Conservation (phyloP, 768 basidiomycete genomes). For the Candolleomyces efflorescens region DNA sequence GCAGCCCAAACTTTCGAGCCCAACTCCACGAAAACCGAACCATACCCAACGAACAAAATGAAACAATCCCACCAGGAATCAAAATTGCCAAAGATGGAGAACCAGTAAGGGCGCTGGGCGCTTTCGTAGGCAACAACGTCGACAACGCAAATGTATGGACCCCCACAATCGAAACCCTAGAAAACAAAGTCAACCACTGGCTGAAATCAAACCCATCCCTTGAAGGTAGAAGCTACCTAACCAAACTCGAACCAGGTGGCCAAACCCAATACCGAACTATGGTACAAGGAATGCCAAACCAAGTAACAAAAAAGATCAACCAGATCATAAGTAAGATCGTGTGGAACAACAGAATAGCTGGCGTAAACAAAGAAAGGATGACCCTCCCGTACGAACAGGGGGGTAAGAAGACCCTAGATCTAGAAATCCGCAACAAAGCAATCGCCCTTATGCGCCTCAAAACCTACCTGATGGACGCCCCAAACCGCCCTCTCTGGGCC, state of each 20-base stretch:
- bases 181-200: neutral
- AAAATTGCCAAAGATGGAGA: constrained; percentile 28
- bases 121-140: constrained; percentile 26
- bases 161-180: constrained; percentile 14
- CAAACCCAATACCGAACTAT: constrained; percentile 21
- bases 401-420: constrained; percentile 17
- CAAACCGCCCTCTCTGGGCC: constrained; percentile 14
- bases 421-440: constrained; percentile 18
- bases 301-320: constrained; percentile 14
- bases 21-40: neutral
- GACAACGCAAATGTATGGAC: constrained; percentile 20
- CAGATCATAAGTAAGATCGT: constrained; percentile 18
- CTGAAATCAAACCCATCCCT: constrained; percentile 17
- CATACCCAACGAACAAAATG: neutral
- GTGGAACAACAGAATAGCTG: constrained; percentile 13
- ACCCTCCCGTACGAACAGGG: constrained; percentile 14
- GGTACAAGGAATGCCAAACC: constrained; percentile 24
- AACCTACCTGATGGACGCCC: constrained; percentile 11
- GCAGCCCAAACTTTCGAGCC: constrained; percentile 15
- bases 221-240: constrained; percentile 14
- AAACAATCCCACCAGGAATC: constrained; percentile 15
- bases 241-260: constrained; percentile 18
- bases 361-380: constrained; percentile 20
- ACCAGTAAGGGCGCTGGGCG: constrained; percentile 27
- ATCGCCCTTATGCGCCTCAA: constrained; percentile 18